Evolutionary conservation across 225 moss, liverwort and hornwort genomes (phyloP).

Genomic region (Neckera pumila): DNA sequence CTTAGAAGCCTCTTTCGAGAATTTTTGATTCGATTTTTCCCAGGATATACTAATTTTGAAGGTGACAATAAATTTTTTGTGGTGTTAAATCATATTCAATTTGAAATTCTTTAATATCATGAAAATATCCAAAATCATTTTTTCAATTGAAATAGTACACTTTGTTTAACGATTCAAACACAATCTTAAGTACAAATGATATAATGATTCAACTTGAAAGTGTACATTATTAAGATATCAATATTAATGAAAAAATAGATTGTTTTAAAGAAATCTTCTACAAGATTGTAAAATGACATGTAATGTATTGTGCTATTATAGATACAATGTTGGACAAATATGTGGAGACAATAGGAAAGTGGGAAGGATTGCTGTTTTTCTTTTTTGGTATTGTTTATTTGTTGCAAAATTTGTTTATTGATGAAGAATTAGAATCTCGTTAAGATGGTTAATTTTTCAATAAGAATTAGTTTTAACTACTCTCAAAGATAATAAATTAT

Average conservation of each 20-base stretch:
- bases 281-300: not conserved
- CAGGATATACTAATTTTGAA: not conserved
- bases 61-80: not conserved
- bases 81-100: not conserved
- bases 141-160: not conserved
- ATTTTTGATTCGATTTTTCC: not conserved
- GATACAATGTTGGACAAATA: conserved; percentile 10
- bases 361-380: conserved; percentile 20
- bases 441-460: not conserved
- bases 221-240: too few relatives aligned
- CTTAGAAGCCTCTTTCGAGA: not conserved
- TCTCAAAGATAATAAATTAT: not conserved
- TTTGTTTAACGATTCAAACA: accelerated
- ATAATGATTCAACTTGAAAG: too few relatives aligned
- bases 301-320: not conserved
- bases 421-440: not conserved
- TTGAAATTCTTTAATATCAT: not conserved
- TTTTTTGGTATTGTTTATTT: not conserved
- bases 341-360: conserved; percentile 19
- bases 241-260: too few relatives aligned
- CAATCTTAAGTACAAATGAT: too few relatives aligned
- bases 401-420: not conserved
- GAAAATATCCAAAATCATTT: not conserved
- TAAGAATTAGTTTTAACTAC: not conserved
- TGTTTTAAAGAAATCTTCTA: too few relatives aligned